Conservation (phyloP, 768 basidiomycete species). For the Clavaria fumosa region DNA sequence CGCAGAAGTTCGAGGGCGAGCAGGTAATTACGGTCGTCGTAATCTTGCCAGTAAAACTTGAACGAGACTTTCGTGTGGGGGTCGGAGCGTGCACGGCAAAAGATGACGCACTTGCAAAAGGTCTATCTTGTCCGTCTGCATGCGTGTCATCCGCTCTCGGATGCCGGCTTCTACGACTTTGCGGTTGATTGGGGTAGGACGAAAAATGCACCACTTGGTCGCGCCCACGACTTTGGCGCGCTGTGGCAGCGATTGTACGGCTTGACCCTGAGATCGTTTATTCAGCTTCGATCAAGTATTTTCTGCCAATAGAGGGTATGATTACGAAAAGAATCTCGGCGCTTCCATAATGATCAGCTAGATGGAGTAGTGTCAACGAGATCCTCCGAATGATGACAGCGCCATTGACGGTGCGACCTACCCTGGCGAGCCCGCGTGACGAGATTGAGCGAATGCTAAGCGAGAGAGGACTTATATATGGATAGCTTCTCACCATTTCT, state of each 20-base stretch:
- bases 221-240: conserved; percentile 42
- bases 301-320: neutral
- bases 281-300: conserved; percentile 3
- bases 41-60: conserved; percentile 77
- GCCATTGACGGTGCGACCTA: no score
- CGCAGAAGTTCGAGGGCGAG: conserved; percentile 33
- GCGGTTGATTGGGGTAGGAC: conserved; percentile 32
- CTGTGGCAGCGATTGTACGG: conserved; percentile 30
- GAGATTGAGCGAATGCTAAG: neutral
- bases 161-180: conserved; percentile 45
- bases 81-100: neutral
- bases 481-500: no score
- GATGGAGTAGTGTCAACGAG: neutral
- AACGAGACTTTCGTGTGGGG: conserved; percentile 2
- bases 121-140: conserved; percentile 44
- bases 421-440: neutral
- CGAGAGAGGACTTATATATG: no score
- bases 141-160: conserved; percentile 54
- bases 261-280: conserved; percentile 43
- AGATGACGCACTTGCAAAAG: conserved; percentile 44
- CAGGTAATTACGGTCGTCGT: conserved; percentile 29
- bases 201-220: conserved; percentile 82
- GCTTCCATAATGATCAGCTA: conserved; percentile 80
- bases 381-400: no score
- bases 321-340: conserved; percentile 67